Evolutionary conservation across 495 filamentous ascomycete genomes (phyloP).

Genomic region (Viridothelium virens): DNA sequence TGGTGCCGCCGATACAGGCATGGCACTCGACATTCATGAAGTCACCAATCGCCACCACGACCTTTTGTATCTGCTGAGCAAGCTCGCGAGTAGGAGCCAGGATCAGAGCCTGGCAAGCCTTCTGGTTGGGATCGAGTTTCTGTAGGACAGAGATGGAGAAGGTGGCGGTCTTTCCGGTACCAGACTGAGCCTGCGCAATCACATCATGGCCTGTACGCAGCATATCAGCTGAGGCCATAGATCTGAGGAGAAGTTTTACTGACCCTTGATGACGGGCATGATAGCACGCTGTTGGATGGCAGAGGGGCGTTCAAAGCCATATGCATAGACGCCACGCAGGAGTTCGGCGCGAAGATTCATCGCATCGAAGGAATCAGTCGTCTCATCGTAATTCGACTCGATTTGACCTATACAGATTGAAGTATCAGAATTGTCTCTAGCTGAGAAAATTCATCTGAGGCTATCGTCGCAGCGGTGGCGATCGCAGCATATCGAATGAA

Average conservation of each 20-base stretch:
- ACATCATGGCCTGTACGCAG: constrained; percentile 76
- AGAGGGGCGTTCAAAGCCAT: constrained; percentile 98
- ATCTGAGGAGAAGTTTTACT: constrained; percentile 33
- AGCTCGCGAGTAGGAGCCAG: constrained; percentile 95
- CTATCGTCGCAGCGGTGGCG: neutral
- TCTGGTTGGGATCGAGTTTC: constrained; percentile 89
- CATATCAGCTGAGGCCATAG: constrained; percentile 7
- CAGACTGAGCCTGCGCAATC: constrained; percentile 97
- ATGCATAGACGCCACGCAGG: constrained; percentile 97
- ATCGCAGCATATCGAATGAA: neutral
- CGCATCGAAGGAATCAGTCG: constrained; percentile 95
- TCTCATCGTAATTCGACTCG: constrained; percentile 99
- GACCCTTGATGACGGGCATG: constrained; percentile 99
- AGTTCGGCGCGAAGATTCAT: constrained; percentile 96
- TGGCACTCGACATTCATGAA: constrained; percentile 99
- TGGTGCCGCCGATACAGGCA: constrained; percentile 97
- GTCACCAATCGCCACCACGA: constrained; percentile 95
- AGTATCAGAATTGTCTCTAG: neutral
- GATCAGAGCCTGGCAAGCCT: constrained; percentile 89
- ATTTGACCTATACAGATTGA: constrained; percentile 65
- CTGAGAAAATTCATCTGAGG: neutral
- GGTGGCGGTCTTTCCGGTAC: constrained; percentile 98
- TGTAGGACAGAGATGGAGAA: constrained; percentile 98
- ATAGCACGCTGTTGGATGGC: constrained; percentile 99
- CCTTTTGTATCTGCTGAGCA: constrained; percentile 97